Percentiles rank a stretch among this genome's conserved stretches.
These are phyloP conservation scores for Cutaneotrichosporon daszewskae DNA, from an alignment of 1,284 basidiomycete genomes.

Conservation along the genomic window DNA sequence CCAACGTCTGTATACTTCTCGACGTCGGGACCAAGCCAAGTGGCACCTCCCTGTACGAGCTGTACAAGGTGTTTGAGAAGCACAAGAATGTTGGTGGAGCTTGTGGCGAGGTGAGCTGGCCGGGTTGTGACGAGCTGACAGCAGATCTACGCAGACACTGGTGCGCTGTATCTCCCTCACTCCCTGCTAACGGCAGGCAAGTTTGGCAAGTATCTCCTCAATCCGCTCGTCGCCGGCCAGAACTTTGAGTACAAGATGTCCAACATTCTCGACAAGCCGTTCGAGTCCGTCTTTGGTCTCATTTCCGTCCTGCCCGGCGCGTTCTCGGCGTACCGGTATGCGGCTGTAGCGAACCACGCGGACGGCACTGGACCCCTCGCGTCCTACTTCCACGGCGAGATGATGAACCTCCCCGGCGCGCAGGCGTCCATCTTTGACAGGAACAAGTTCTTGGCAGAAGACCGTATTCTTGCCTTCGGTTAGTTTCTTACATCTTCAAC, in stretches of 20 bases:
- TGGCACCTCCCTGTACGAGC: constrained; percentile 85
- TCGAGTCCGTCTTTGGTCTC: constrained; percentile 87
- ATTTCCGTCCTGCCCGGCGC: constrained; percentile 81
- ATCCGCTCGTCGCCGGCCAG: constrained; percentile 83
- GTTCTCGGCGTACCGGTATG: constrained; percentile 87
- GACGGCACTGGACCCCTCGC: constrained; percentile 81
- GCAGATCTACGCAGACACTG: constrained; percentile 68
- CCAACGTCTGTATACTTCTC: constrained; percentile 69
- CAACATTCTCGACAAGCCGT: constrained; percentile 85
- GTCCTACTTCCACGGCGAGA: constrained; percentile 84
- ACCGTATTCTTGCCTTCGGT: constrained; percentile 42
- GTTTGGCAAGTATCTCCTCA: constrained; percentile 71
- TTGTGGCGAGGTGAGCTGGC: constrained; percentile 62
- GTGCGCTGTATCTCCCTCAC: background rate
- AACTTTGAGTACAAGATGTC: constrained; percentile 82
- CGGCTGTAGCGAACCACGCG: constrained; percentile 70
- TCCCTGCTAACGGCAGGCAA: constrained; percentile 49
- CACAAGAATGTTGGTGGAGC: constrained; percentile 87
- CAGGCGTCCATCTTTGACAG: constrained; percentile 53
- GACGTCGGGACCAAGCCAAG: constrained; percentile 94
- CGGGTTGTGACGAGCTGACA: background rate
- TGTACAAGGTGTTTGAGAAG: constrained; percentile 69
- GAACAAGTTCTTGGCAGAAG: constrained; percentile 81
- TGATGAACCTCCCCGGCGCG: constrained; percentile 57
- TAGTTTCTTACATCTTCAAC: constrained; percentile 11